Conservation (phyloP, 805 yeast species). For the Zygoascus bituminiphila region DNA sequence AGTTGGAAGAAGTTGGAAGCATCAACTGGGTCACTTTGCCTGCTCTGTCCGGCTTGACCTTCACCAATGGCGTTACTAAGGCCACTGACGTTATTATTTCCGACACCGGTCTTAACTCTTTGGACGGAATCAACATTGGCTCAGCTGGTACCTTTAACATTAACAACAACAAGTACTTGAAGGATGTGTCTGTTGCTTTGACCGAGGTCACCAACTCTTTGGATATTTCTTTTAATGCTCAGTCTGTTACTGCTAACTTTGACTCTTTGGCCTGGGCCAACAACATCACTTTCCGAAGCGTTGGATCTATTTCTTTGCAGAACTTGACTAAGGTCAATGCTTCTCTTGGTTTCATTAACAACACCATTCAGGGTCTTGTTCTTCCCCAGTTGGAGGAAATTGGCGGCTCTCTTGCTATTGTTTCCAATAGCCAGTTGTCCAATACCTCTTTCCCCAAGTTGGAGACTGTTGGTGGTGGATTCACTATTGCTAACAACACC, state of each 20-base stretch:
- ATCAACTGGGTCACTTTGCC: constrained; percentile 80
- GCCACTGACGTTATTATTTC: constrained; percentile 55
- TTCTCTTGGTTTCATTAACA: constrained; percentile 72
- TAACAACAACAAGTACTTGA: constrained; percentile 81
- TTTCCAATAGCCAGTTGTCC: constrained; percentile 65
- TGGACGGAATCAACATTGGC: constrained; percentile 32
- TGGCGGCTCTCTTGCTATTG: constrained; percentile 76
- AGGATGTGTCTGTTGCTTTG: constrained; percentile 56
- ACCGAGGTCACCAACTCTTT: constrained; percentile 65
- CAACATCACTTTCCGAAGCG: constrained; percentile 78
- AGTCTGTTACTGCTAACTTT: constrained; percentile 49
- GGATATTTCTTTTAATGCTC: constrained; percentile 80
- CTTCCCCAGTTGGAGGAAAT: constrained; percentile 45
- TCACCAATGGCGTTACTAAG: constrained; percentile 59
- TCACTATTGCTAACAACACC: constrained; percentile 80
- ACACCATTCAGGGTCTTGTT: constrained; percentile 39
- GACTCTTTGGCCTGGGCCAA: constrained; percentile 69
- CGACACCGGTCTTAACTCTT: constrained; percentile 34
- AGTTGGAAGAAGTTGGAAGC: constrained; percentile 72
- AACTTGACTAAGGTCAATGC: constrained; percentile 67
- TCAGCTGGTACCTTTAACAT: constrained; percentile 42
- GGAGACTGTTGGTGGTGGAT: constrained; percentile 84
- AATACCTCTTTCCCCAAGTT: constrained; percentile 61
- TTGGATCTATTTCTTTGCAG: constrained; percentile 61
- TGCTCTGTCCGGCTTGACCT: constrained; percentile 62